A percentile compares a stretch with the other conserved stretches of the same genome.
Evolutionary conservation across 805 yeast species (phyloP).

Genomic region (Candida montana): DNA sequence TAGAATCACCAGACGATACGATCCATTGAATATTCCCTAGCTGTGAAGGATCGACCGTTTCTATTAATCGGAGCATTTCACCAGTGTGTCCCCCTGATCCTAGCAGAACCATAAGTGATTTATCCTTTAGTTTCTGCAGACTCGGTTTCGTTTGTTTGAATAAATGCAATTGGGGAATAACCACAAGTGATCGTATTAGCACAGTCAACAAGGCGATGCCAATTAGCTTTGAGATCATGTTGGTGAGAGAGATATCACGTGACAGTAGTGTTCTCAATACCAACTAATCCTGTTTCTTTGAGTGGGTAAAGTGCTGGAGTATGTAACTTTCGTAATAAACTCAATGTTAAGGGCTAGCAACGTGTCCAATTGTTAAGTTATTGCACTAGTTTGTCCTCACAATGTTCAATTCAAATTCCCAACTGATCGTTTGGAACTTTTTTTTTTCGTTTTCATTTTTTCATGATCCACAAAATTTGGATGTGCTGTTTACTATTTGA

Average conservation of each 20-base stretch:
- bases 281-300: too few species aligned
- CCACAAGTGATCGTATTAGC: constrained; percentile 9
- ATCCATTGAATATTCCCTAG: constrained; percentile 27
- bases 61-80: constrained; percentile 76
- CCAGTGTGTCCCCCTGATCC: constrained; percentile 99
- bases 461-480: too few species aligned
- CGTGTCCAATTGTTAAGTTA: too few species aligned
- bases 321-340: too few species aligned
- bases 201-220: not conserved
- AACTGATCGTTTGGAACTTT: too few species aligned
- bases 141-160: constrained; percentile 1
- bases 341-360: not conserved
- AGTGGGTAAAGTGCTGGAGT: too few species aligned
- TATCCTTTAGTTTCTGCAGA: constrained; percentile 6
- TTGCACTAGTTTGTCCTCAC: too few species aligned
- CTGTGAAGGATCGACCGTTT: constrained; percentile 24
- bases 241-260: too few species aligned
- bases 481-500: not conserved
- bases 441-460: too few species aligned
- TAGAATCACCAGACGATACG: constrained; percentile 44
- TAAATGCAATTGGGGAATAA: constrained; percentile 14
- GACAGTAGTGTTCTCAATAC: too few species aligned
- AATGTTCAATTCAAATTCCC: too few species aligned
- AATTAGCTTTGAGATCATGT: not conserved
- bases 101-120: constrained; percentile 36